phyloP scores from a whole-genome alignment of 176 grass and related monocot species.

The Lolium perenne region DNA sequence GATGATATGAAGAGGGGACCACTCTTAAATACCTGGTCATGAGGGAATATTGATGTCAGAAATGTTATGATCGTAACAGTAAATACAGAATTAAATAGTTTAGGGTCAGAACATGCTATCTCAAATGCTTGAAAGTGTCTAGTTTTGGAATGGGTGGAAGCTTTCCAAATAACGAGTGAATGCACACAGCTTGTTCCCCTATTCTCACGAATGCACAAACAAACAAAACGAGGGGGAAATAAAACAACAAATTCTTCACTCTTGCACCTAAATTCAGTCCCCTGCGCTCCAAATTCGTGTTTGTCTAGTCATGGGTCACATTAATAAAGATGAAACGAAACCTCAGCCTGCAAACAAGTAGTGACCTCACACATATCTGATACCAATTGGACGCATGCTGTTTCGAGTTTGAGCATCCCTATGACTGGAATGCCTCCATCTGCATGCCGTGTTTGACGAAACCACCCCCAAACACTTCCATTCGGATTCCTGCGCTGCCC shows the following conservation, averaged over 20 bases:
- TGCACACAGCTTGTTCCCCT: not conserved
- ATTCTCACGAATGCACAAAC: not conserved
- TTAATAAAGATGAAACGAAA: not conserved
- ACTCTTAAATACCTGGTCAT: slow-evolving; percentile 91
- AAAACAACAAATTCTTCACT: not conserved
- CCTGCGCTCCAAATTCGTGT: not conserved
- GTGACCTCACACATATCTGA: not conserved
- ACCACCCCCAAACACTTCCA: not conserved
- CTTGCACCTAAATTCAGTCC: not conserved
- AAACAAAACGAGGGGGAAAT: not conserved
- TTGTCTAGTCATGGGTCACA: not conserved
- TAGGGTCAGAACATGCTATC: not conserved
- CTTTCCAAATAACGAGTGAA: slow-evolving; percentile 12
- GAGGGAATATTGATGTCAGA: slow-evolving; percentile 37
- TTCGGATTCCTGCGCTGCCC: not conserved
- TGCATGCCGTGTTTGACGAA: not conserved
- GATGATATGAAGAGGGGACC: slow-evolving; percentile 99
- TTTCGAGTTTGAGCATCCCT: not conserved
- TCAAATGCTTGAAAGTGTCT: not conserved
- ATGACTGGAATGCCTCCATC: not conserved
- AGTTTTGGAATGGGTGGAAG: not conserved
- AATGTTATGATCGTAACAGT: not conserved
- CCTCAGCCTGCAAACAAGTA: not conserved
- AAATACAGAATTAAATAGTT: not conserved
- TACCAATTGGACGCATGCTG: not conserved